phyloP scores from a whole-genome alignment of 129 eudicot species.

The Chrysanthemum seticuspe region DNA sequence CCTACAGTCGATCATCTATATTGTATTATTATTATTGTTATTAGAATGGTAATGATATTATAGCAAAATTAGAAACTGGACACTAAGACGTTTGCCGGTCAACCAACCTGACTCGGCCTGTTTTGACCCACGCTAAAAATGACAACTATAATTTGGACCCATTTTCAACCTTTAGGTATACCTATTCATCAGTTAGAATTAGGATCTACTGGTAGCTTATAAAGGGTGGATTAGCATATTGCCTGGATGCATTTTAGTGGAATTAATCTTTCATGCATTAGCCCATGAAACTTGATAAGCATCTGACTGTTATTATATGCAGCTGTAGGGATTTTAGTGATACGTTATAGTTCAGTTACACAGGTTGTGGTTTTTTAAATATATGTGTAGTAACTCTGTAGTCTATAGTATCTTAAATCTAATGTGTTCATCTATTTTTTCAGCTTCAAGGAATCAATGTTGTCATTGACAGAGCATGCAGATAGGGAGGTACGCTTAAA shows the following conservation, averaged over 20 bases:
- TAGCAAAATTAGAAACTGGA: not conserved
- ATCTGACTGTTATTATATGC: too few relatives aligned
- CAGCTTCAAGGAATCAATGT: constrained; percentile 89
- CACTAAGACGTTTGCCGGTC: constrained; percentile 1
- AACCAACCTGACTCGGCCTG: not conserved
- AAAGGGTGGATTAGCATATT: constrained; percentile 11
- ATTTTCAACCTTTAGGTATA: constrained; percentile 8
- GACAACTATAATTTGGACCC: too few relatives aligned
- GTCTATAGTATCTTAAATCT: not conserved
- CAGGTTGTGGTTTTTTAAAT: constrained; percentile 9
- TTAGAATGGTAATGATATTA: not conserved
- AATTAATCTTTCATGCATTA: not conserved
- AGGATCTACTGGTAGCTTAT: not conserved
- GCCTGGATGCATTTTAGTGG: constrained; percentile 12
- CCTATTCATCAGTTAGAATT: not conserved
- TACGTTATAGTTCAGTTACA: constrained; percentile 9
- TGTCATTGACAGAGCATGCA: constrained; percentile 72
- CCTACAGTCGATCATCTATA: too few relatives aligned
- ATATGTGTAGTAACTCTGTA: not conserved
- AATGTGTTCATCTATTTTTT: constrained; percentile 18
- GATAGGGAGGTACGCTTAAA: constrained; percentile 70
- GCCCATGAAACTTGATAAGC: too few relatives aligned
- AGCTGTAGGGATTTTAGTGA: not conserved
- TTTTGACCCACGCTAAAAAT: not conserved
- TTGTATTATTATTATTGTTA: not conserved